Evolutionary conservation across 768 basidiomycete species (phyloP).

Genomic region (Strobilomyces dryophilus): DNA sequence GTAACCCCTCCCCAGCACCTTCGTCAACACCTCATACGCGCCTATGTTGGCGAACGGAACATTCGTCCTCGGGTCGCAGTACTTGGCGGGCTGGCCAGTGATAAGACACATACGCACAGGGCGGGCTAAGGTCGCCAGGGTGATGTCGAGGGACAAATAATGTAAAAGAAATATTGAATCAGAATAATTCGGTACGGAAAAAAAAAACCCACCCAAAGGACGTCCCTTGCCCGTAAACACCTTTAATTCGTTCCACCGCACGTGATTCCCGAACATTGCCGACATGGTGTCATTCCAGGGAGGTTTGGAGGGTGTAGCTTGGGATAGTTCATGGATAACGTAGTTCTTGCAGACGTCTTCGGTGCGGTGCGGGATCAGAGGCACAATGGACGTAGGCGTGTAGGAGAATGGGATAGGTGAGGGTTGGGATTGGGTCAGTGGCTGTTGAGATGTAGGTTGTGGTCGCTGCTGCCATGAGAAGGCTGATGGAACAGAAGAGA

Average conservation of each 20-base stretch:
- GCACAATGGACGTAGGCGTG: constrained; percentile 5
- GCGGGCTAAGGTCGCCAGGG: constrained; percentile 39
- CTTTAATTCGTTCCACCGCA: constrained; percentile 70
- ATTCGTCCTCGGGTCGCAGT: constrained; percentile 74
- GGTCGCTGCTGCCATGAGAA: constrained; percentile 1
- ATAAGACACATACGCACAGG: constrained; percentile 66
- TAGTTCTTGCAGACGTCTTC: constrained; percentile 66
- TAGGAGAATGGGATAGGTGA: constrained; percentile 10
- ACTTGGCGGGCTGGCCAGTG: constrained; percentile 73
- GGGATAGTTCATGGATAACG: constrained; percentile 58
- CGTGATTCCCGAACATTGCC: constrained; percentile 82
- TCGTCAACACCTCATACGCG: constrained; percentile 63
- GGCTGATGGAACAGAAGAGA: not conserved
- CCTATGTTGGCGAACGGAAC: constrained; percentile 71
- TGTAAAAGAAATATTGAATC: not conserved
- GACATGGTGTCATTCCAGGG: constrained; percentile 71
- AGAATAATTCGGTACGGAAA: not conserved
- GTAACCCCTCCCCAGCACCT: constrained; percentile 62
- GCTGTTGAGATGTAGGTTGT: not conserved
- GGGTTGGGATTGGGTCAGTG: not conserved
- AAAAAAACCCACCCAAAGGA: constrained; percentile 49
- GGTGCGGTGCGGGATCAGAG: constrained; percentile 29
- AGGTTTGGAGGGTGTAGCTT: constrained; percentile 46
- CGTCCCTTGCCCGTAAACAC: constrained; percentile 63
- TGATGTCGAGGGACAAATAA: not conserved